These are phyloP conservation scores for Protomyces arabidopsidicola DNA, from an alignment of 1,139 yeast species.

Conservation along the genomic window DNA sequence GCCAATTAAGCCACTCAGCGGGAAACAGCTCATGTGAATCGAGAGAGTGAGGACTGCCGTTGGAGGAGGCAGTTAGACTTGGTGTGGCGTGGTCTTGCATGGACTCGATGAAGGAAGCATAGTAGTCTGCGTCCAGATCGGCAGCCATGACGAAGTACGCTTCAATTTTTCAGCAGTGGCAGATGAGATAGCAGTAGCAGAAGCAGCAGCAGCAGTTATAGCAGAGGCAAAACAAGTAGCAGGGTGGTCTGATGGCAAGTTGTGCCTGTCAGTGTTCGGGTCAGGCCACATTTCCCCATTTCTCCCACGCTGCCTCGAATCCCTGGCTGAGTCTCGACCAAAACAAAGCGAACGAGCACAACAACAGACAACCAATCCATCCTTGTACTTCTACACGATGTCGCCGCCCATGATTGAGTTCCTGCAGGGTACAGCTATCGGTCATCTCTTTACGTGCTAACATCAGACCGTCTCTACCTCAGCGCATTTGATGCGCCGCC, in stretches of 20 bases:
- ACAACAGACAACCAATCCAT: background rate
- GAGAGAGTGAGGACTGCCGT: background rate
- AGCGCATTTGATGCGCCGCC: conserved; percentile 86
- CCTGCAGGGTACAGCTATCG: conserved; percentile 24
- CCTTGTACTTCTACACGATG: background rate
- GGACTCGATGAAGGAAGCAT: background rate
- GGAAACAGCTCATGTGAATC: background rate
- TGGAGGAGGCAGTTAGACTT: background rate
- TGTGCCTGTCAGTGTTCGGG: background rate
- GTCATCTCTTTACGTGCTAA: background rate
- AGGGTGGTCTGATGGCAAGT: background rate
- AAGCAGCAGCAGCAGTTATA: too few species aligned
- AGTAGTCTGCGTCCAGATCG: background rate
- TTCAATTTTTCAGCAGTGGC: too few species aligned
- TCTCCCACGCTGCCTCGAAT: too few species aligned
- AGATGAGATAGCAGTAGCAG: too few species aligned
- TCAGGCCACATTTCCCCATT: background rate
- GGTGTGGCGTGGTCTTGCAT: background rate
- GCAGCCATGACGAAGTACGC: too few species aligned
- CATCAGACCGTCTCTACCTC: conserved; percentile 69
- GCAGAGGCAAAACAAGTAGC: background rate
- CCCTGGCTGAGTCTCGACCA: too few species aligned
- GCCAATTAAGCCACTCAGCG: background rate
- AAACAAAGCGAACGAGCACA: background rate
- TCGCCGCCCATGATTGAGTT: conserved; percentile 30